Base-by-base conservation (phyloP, 2,329 filamentous ascomycete genomes). In the Aspergillus viridinutans region DNA sequence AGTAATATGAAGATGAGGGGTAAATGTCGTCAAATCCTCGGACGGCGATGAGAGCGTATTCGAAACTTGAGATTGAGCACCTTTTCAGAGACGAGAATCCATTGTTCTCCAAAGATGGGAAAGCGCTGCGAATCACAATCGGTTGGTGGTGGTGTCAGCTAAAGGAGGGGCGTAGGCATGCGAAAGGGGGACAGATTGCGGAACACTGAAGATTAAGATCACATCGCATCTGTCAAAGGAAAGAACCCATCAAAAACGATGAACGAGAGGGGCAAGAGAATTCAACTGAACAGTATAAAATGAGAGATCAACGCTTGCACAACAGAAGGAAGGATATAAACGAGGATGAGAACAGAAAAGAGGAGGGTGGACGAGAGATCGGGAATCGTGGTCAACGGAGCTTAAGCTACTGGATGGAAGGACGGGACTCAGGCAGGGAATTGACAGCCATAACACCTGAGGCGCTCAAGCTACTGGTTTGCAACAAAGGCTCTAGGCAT, bases 201-300 rank as follows among this genome's bases (percentile, higher is more conserved):
- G 55, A 56, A 58, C 54, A 59, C 45, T 52, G 53, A 55, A 26
- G 10, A 47, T 21, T 4, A 14, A 63, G 61, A 64, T 71, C 65
- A 72, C 70, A 73, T 72, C 61, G 68, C 63, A 72, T 66, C 64
- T 58, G 49, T 55, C 50, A 50, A 53, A 53, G 57, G 55, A 58
- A 62, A 57, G 59, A 64, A 58, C 58, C 12, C 23, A 14, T 26
- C 43, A 25, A 17, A 47, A 10, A 47, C 5, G 21, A 47, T 47
- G 21, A 47, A 47, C 10, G 43, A 47, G 21, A 23, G 21, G 6
- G 23, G 10, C 23, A 26, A 47, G 12, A 21, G 32, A 38, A 38
- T 38, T 14, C 32, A 7, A 17, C 32, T 38, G 5, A 17, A 38
- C 32, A 17, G 14, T 38, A 38, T 17, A 38, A 17, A 38, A 38